Evolutionary conservation across 495 filamentous ascomycete species (phyloP), one percentile per base, ranked within the genome.

Genomic region (Penicillium malachiteum): DNA sequence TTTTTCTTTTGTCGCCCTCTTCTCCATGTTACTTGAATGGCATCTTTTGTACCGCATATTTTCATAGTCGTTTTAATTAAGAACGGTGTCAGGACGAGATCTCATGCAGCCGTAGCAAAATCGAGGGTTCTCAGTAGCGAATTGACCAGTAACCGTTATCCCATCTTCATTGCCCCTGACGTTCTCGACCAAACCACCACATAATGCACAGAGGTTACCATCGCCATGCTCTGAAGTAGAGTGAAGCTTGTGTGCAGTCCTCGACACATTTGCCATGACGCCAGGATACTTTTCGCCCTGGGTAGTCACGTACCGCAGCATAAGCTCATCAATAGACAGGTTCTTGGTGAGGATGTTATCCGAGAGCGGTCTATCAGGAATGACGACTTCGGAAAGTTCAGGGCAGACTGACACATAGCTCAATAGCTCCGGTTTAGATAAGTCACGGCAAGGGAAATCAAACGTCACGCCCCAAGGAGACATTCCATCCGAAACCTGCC

Each of bases 221-320:
- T n/a, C n/a, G n/a, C 62, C 49, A n/a, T 55, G 52, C 11, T 51
- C 51, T 21, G 57, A 50, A 4, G 63, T 52, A 1, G 63, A 52
- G 37, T 83, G 65, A 32, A 97, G 78, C 72, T 92, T 95, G 54
- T 86, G 85, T 9, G 87, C 86, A 31, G 92, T 98, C 55, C 89
- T 81, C 5, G 96, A 90, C 9, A 97, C 94, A 64, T 98, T 98
- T 13, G 91, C 85, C 58, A 98, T 94, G 26, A 97, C 89, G 51
- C 87, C 89, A 9, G 92, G 92, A 68, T 93, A 97, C 46, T 87
- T 89, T 52, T 83, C 81, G 67, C 97, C 95, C 21, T 96, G 91
- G 6, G 86, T 89, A 47, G 82, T 79, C 62, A 98, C 94, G 65
- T 96, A 98, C 41, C 92, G 85, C 44, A 76, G 71, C 86, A 98